Percentiles rank a stretch among this genome's conserved stretches.
Evolutionary conservation across 2,329 filamentous ascomycete species (phyloP).

Genomic region (Dothideomycetes sp.): DNA sequence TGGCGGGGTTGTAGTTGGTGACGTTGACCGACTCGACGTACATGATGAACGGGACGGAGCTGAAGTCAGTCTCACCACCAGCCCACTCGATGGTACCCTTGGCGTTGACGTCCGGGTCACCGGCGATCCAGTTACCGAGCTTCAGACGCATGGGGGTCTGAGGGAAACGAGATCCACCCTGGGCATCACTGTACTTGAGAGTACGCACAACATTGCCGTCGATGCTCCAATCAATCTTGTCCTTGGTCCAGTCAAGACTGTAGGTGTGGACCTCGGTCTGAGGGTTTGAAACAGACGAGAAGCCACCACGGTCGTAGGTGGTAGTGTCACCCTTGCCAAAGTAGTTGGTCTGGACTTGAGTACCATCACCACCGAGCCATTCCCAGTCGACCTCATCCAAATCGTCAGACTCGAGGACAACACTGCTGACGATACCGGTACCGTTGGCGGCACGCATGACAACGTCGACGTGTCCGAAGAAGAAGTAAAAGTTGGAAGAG

Average conservation of each 20-base stretch:
- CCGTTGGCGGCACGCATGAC: constrained; percentile 66
- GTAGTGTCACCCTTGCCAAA: constrained; percentile 63
- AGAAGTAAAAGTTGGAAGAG: constrained; percentile 71
- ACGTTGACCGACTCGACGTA: constrained; percentile 42
- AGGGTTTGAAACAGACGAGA: constrained; percentile 49
- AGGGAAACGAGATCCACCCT: constrained; percentile 60
- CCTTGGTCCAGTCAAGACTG: constrained; percentile 57
- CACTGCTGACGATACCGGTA: constrained; percentile 65
- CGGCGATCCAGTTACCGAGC: constrained; percentile 37
- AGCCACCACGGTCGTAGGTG: constrained; percentile 61
- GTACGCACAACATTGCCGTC: constrained; percentile 61
- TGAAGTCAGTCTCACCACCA: constrained; percentile 46
- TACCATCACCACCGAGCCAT: constrained; percentile 58
- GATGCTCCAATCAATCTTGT: constrained; percentile 55
- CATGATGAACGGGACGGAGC: constrained; percentile 43
- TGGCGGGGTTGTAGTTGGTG: constrained; percentile 44
- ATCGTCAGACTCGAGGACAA: constrained; percentile 74
- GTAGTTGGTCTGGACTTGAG: constrained; percentile 62
- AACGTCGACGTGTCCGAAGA: constrained; percentile 71
- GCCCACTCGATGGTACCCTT: constrained; percentile 58
- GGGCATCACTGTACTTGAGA: constrained; percentile 57
- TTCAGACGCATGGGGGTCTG: constrained; percentile 68
- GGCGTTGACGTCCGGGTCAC: constrained; percentile 39
- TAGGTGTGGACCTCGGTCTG: constrained; percentile 57
- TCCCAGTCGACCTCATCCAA: constrained; percentile 86